phyloP scores from a whole-genome alignment of 1,284 basidiomycete genomes.

The Marasmius tenuissimus region DNA sequence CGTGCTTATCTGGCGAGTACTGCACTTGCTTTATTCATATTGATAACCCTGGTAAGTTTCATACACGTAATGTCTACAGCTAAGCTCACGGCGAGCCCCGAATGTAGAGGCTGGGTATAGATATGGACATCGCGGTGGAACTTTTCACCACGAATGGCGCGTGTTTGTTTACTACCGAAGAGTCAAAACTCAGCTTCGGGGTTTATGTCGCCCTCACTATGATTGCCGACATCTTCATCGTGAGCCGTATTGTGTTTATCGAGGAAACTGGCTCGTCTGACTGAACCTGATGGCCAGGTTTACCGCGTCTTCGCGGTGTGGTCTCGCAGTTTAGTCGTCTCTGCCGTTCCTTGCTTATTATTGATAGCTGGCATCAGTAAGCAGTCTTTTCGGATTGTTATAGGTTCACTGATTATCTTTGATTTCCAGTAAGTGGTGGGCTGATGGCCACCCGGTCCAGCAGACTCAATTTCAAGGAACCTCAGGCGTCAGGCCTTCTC shows the following conservation, averaged over 20 bases:
- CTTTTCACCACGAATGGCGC: conserved; percentile 10
- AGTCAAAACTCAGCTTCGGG: conserved; percentile 9
- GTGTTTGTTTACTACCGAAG: conserved; percentile 6
- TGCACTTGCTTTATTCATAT: conserved; percentile 4
- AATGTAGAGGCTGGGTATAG: conserved; percentile 6
- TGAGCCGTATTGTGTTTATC: neutral
- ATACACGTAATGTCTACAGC: neutral
- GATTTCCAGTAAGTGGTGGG: conserved; percentile 4
- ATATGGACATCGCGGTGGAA: conserved; percentile 9
- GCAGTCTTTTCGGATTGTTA: neutral
- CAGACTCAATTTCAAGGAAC: neutral
- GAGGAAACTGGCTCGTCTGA: neutral
- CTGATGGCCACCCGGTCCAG: neutral
- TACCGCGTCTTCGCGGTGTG: conserved; percentile 9
- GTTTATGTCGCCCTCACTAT: conserved; percentile 10
- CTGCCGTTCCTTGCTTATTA: conserved; percentile 1
- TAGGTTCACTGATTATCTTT: neutral
- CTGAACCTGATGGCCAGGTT: neutral
- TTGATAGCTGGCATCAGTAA: conserved; percentile 5
- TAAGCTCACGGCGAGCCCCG: no score
- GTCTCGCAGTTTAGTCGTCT: neutral
- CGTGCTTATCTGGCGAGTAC: neutral
- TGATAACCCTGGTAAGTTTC: conserved; percentile 9
- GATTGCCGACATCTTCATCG: conserved; percentile 12
- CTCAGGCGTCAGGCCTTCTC: conserved; percentile 2